phyloP scores from a whole-genome alignment of 805 yeast species.

The Ogataea philodendri region DNA sequence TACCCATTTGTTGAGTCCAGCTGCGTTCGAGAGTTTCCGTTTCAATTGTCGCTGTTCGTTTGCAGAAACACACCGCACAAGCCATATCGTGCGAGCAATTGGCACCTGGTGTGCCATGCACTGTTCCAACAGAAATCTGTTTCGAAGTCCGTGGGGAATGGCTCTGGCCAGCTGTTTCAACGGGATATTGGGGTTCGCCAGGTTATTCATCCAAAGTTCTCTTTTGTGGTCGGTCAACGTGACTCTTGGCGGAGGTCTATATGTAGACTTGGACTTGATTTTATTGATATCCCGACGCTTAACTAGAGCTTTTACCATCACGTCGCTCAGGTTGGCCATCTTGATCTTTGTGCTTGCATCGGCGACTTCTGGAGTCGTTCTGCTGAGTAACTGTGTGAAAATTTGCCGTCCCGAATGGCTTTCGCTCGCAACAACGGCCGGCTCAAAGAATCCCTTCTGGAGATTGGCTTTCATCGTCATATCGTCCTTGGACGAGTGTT shows the following conservation, averaged over 20 bases:
- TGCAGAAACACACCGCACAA: constrained; percentile 80
- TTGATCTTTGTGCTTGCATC: constrained; percentile 21
- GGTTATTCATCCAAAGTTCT: constrained; percentile 81
- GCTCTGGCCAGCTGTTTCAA: constrained; percentile 67
- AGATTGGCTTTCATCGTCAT: constrained; percentile 51
- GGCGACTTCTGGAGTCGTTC: constrained; percentile 15
- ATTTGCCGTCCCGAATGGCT: constrained; percentile 66
- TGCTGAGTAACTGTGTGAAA: constrained; percentile 37
- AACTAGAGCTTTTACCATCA: constrained; percentile 48
- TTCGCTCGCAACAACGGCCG: constrained; percentile 63
- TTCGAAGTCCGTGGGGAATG: constrained; percentile 87
- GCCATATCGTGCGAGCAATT: constrained; percentile 82
- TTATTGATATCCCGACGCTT: constrained; percentile 45
- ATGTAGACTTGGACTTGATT: constrained; percentile 50
- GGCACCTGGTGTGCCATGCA: constrained; percentile 70
- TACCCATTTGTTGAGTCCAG: constrained; percentile 61
- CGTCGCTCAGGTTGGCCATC: constrained; percentile 44
- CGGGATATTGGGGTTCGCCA: constrained; percentile 67
- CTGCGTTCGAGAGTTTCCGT: constrained; percentile 38
- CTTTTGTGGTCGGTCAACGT: constrained; percentile 84
- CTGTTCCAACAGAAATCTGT: constrained; percentile 69
- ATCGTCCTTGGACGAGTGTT: constrained; percentile 54
- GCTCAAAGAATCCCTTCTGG: constrained; percentile 70
- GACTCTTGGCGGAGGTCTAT: constrained; percentile 84
- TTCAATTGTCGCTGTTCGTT: constrained; percentile 66